These are phyloP conservation scores for Clavariopsis aquatica DNA, from an alignment of 495 filamentous ascomycete genomes.

Conservation along the genomic window DNA sequence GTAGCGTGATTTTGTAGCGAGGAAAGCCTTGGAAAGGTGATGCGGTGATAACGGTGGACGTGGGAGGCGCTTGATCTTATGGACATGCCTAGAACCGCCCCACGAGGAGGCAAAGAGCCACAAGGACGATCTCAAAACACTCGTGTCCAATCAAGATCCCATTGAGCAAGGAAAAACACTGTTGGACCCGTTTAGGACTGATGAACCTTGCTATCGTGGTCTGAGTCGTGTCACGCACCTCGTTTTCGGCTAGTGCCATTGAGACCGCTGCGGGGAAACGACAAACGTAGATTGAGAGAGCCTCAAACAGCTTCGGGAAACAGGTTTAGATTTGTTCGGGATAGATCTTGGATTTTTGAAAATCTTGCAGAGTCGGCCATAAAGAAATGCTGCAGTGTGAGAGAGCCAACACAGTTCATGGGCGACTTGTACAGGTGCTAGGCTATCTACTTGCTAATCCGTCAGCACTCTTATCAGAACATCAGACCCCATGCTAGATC, in stretches of 20 bases:
- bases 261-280: neutral
- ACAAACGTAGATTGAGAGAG: neutral
- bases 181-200: neutral
- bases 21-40: neutral
- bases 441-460: no score
- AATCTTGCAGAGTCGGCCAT: neutral
- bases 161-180: neutral
- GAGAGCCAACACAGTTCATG: no score
- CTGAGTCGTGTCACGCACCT: neutral
- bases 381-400: no score
- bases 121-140: neutral
- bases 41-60: conserved; percentile 2
- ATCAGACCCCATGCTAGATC: no score
- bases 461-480: no score
- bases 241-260: neutral
- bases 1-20: neutral
- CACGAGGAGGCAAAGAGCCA: neutral
- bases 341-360: neutral
- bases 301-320: neutral
- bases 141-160: neutral
- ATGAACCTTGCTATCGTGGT: neutral
- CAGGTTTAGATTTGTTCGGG: neutral
- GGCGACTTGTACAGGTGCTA: no score
- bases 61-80: neutral
- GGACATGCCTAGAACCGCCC: neutral